Evolutionary conservation across 345 rosid species (phyloP).

Genomic region (Lepidium didymum): DNA sequence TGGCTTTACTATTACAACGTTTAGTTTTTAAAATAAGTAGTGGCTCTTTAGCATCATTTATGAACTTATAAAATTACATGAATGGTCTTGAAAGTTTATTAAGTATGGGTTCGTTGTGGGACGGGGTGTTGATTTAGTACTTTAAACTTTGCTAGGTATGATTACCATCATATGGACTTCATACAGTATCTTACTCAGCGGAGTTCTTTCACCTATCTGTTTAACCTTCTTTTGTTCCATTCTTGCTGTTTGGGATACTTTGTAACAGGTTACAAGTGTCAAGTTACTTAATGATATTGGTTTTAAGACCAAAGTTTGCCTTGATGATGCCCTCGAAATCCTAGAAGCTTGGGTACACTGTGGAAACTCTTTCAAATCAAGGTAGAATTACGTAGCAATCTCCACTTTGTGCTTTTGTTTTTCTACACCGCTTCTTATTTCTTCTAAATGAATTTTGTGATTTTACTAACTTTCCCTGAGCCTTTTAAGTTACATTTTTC

Average conservation of each 20-base stretch:
- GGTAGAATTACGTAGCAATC: slow-evolving; percentile 27
- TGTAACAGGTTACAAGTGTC: slow-evolving; percentile 60
- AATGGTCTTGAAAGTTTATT: neutral
- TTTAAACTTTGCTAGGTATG: neutral
- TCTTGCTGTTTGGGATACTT: slow-evolving; percentile 10
- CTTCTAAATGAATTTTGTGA: neutral
- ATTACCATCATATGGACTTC: neutral
- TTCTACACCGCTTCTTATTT: neutral
- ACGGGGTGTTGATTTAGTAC: neutral
- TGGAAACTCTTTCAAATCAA: slow-evolving; percentile 51
- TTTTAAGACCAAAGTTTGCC: slow-evolving; percentile 61
- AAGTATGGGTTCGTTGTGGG: neutral
- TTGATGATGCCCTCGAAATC: slow-evolving; percentile 51
- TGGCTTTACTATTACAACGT: neutral
- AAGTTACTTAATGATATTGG: slow-evolving; percentile 56
- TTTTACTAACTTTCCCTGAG: neutral
- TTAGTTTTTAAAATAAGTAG: neutral
- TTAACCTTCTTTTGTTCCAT: neutral
- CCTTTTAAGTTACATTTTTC: neutral
- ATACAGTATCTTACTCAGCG: neutral
- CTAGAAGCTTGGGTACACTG: slow-evolving; percentile 51
- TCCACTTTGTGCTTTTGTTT: neutral
- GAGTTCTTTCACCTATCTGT: slow-evolving; percentile 6
- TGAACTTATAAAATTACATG: neutral
- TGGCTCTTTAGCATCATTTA: neutral